Conservation (phyloP, 257 asterid genomes). For the Leonotis leonurus region DNA sequence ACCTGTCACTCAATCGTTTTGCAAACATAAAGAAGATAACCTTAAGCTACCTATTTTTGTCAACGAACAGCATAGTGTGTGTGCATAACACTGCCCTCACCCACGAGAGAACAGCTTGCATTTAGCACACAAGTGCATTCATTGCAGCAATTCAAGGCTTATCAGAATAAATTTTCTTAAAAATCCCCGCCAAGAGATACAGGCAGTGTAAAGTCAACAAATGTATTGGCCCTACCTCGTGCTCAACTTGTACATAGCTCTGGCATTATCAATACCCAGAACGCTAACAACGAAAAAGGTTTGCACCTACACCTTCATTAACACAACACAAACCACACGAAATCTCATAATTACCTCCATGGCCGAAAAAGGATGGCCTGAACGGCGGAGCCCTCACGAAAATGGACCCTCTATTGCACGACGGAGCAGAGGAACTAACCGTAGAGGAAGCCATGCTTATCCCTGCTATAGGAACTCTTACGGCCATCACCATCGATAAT, state of each 20-base stretch:
- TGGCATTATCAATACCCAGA: conserved; percentile 7
- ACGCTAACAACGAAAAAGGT: not conserved
- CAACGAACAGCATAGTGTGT: not conserved
- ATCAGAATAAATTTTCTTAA: not conserved
- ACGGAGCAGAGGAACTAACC: conserved; percentile 38
- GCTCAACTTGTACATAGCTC: conserved; percentile 1
- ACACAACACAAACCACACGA: not conserved
- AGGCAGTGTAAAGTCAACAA: not conserved
- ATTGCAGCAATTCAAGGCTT: too few species aligned
- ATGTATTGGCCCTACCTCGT: not conserved
- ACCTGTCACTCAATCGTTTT: too few species aligned
- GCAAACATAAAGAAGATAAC: too few species aligned
- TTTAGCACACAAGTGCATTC: not conserved
- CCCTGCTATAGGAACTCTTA: conserved; percentile 49
- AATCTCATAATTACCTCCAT: conserved; percentile 65
- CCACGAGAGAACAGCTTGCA: conserved; percentile 6
- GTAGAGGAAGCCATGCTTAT: conserved; percentile 45
- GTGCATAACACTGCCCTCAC: not conserved
- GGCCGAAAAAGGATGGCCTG: conserved; percentile 57
- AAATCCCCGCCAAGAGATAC: not conserved
- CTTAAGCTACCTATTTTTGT: too few species aligned
- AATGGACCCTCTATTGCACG: conserved; percentile 33
- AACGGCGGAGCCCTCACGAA: conserved; percentile 29
- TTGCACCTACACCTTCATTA: not conserved
- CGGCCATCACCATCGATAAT: conserved; percentile 38